Percentiles rank a stretch among this genome's conserved stretches.
Conservation (phyloP, 768 basidiomycete genomes). For the Nevesoporus exiguus region DNA sequence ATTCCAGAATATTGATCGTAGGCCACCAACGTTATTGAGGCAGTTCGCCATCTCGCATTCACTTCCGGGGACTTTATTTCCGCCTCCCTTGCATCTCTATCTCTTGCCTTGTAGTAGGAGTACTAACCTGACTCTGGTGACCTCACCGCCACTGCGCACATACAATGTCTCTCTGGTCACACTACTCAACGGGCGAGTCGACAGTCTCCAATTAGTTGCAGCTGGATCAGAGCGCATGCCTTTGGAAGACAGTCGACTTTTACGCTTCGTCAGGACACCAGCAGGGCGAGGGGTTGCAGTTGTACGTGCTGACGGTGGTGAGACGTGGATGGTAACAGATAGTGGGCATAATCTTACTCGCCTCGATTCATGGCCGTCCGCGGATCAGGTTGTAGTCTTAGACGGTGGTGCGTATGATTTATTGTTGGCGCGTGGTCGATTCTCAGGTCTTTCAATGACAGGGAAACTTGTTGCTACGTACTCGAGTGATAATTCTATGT, state of each 20-base stretch:
- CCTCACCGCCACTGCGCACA: slow-evolving; percentile 62
- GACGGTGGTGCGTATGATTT: slow-evolving; percentile 48
- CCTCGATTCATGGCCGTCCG: slow-evolving; percentile 49
- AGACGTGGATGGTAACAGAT: slow-evolving; percentile 57
- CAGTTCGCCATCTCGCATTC: slow-evolving; percentile 73
- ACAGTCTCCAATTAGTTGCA: slow-evolving; percentile 47
- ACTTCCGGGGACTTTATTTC: slow-evolving; percentile 45
- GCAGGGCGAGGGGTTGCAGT: slow-evolving; percentile 75
- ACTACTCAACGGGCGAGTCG: slow-evolving; percentile 60
- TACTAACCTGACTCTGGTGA: slow-evolving; percentile 52
- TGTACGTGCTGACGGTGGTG: slow-evolving; percentile 56
- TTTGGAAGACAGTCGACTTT: slow-evolving; percentile 51
- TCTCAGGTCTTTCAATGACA: slow-evolving; percentile 28
- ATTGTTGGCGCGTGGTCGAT: neutral
- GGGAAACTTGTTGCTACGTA: slow-evolving; percentile 59
- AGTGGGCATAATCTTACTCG: slow-evolving; percentile 47
- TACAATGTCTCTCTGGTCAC: slow-evolving; percentile 54
- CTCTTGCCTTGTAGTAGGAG: slow-evolving; percentile 48
- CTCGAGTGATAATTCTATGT: slow-evolving; percentile 38
- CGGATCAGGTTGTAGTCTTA: slow-evolving; percentile 69
- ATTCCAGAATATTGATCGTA: slow-evolving; percentile 78
- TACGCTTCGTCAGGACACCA: slow-evolving; percentile 70
- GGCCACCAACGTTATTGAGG: slow-evolving; percentile 79
- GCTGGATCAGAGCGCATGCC: slow-evolving; percentile 37
- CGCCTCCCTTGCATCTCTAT: slow-evolving; percentile 49